These are phyloP conservation scores for Capsella rubella DNA, from an alignment of 441 rosid genomes.

Conservation along the genomic window DNA sequence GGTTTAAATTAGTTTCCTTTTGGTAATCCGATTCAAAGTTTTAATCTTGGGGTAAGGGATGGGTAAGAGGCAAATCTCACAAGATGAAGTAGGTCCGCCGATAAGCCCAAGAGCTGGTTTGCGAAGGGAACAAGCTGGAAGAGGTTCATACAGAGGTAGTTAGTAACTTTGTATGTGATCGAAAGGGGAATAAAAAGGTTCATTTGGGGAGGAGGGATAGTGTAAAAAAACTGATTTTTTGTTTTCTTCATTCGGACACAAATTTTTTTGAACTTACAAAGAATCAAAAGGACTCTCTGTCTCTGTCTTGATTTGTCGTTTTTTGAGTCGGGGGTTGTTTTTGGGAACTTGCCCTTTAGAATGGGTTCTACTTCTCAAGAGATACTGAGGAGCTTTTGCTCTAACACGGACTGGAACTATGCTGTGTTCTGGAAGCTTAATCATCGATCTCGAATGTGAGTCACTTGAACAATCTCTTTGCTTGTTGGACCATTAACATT, in stretches of 20 bases:
- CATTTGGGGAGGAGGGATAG: conserved; percentile 24
- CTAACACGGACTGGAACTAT: conserved; percentile 78
- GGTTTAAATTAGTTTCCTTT: conserved; percentile 31
- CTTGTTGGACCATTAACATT: neutral
- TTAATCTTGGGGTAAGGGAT: conserved; percentile 53
- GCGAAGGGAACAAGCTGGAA: conserved; percentile 95
- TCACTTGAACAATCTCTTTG: conserved; percentile 26
- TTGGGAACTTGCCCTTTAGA: conserved; percentile 11
- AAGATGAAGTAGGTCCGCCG: conserved; percentile 85
- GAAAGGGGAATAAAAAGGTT: conserved; percentile 2
- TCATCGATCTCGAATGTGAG: conserved; percentile 76
- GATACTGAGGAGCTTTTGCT: conserved; percentile 78
- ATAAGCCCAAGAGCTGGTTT: conserved; percentile 87
- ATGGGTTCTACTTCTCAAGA: conserved; percentile 67
- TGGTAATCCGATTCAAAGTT: conserved; percentile 5
- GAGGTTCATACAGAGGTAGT: conserved; percentile 98
- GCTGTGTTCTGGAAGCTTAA: conserved; percentile 94
- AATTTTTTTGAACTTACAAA: conserved; percentile 29
- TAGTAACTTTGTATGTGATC: conserved; percentile 51
- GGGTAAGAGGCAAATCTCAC: conserved; percentile 78
- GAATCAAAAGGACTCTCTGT: conserved; percentile 30
- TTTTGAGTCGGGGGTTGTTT: conserved; percentile 34
- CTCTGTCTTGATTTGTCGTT: conserved; percentile 36
- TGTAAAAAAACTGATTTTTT: conserved; percentile 6
- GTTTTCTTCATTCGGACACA: neutral